Evolutionary conservation across 495 filamentous ascomycete species (phyloP).

Genomic region (Aspergillus campestris): DNA sequence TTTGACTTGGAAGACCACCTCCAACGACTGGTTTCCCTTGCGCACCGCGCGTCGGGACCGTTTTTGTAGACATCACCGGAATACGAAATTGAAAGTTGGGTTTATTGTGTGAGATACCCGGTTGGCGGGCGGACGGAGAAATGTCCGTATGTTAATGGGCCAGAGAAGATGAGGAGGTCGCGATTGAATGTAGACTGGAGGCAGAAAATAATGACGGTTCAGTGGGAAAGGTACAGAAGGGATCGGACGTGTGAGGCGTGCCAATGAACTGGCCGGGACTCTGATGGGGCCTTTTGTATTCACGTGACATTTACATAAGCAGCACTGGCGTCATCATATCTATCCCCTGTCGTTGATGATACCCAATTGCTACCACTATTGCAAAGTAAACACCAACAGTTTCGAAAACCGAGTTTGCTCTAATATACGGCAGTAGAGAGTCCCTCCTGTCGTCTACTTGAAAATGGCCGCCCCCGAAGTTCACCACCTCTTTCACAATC

Average conservation of each 20-base stretch:
- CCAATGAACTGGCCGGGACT: no score
- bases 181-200: neutral
- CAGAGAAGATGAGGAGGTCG: neutral
- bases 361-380: no score
- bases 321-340: no score
- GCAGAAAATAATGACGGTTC: neutral
- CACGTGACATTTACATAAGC: no score
- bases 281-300: no score
- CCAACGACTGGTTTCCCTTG: slow-evolving; percentile 23
- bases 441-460: slow-evolving; percentile 77
- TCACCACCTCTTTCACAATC: slow-evolving; percentile 92
- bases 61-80: slow-evolving; percentile 32
- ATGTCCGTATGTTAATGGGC: no score
- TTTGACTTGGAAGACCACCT: slow-evolving; percentile 56
- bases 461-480: slow-evolving; percentile 80
- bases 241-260: no score
- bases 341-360: no score
- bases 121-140: no score
- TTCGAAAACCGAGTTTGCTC: slow-evolving; percentile 1
- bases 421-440: slow-evolving; percentile 87
- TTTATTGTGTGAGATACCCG: no score
- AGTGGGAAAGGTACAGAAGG: slow-evolving; percentile 1
- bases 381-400: neutral
- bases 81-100: neutral
- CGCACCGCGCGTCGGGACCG: slow-evolving; percentile 26